Percentiles rank a stretch among this genome's conserved stretches.
Evolutionary conservation across 2,329 filamentous ascomycete genomes (phyloP).

Genomic region (Diaporthe amygdali): DNA sequence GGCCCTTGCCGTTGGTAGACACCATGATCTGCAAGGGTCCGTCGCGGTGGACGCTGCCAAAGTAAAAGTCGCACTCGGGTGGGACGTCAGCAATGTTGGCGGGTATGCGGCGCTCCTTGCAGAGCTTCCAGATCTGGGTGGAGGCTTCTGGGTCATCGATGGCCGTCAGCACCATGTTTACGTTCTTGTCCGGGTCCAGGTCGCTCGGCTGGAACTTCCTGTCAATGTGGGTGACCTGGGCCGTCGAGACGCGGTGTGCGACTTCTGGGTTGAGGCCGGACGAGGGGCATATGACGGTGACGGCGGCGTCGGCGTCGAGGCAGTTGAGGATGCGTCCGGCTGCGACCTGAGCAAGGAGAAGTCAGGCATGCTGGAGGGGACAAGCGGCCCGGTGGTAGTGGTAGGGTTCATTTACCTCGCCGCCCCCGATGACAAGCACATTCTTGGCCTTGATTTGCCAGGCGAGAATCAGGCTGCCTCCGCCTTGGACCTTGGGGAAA

Average conservation of each 20-base stretch:
- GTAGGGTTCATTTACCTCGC: conserved; percentile 68
- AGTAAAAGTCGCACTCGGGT: conserved; percentile 97
- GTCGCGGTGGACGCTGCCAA: conserved; percentile 93
- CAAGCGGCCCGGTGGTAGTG: neutral
- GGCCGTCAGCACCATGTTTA: conserved; percentile 92
- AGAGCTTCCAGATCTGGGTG: conserved; percentile 88
- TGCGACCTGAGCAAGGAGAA: conserved; percentile 72
- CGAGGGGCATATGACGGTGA: conserved; percentile 83
- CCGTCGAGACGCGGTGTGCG: conserved; percentile 75
- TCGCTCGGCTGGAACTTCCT: conserved; percentile 87
- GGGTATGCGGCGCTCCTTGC: conserved; percentile 81
- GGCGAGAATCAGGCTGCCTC: conserved; percentile 90
- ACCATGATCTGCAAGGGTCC: conserved; percentile 98
- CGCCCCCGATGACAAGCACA: conserved; percentile 91
- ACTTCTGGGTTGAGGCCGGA: conserved; percentile 89
- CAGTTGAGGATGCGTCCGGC: conserved; percentile 92
- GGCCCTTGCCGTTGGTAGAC: conserved; percentile 96
- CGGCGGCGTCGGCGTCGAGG: conserved; percentile 91
- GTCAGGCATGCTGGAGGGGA: neutral
- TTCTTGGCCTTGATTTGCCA: conserved; percentile 93
- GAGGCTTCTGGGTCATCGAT: conserved; percentile 95
- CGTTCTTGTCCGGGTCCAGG: conserved; percentile 74
- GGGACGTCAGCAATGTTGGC: conserved; percentile 98
- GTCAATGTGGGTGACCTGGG: conserved; percentile 80
- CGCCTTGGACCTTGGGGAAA: conserved; percentile 84